These are phyloP conservation scores for Aspergillus candidus DNA, from an alignment of 2,329 filamentous ascomycete genomes.

Conservation along the genomic window DNA sequence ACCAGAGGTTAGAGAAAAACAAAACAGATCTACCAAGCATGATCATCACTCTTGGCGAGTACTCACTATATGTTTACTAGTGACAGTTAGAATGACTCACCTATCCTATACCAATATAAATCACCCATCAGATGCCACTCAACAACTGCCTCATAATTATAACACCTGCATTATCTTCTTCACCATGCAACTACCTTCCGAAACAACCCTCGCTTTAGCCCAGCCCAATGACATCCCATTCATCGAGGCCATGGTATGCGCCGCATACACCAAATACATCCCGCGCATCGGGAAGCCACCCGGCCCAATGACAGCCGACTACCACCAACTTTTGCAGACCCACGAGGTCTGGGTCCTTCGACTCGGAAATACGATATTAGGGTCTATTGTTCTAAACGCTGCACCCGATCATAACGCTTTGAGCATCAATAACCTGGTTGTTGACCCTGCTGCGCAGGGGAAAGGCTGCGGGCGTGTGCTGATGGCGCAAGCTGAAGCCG, in stretches of 20 bases:
- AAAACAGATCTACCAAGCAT: no score
- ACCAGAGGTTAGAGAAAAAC: no score
- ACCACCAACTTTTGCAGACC: constrained; percentile 6
- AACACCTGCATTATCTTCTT: no score
- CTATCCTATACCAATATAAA: no score
- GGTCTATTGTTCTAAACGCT: constrained; percentile 9
- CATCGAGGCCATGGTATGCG: constrained; percentile 14
- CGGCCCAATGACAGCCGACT: constrained; percentile 17
- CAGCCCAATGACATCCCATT: constrained; percentile 5
- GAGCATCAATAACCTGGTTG: constrained; percentile 16
- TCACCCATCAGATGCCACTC: no score
- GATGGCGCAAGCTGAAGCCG: constrained; percentile 10
- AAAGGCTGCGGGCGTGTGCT: constrained; percentile 17
- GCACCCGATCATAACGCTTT: constrained; percentile 2
- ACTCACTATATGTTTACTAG: no score
- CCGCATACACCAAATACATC: constrained; percentile 19
- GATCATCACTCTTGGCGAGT: no score
- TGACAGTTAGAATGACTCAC: no score
- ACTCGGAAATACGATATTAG: constrained; percentile 3
- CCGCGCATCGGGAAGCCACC: constrained; percentile 17
- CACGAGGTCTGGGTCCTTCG: constrained; percentile 10
- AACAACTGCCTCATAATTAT: no score
- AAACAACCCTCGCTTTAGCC: no score
- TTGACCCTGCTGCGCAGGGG: constrained; percentile 13
- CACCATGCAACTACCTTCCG: no score